phyloP scores from a whole-genome alignment of 371 early-diverging fungal species.

The Mucor irregularis region DNA sequence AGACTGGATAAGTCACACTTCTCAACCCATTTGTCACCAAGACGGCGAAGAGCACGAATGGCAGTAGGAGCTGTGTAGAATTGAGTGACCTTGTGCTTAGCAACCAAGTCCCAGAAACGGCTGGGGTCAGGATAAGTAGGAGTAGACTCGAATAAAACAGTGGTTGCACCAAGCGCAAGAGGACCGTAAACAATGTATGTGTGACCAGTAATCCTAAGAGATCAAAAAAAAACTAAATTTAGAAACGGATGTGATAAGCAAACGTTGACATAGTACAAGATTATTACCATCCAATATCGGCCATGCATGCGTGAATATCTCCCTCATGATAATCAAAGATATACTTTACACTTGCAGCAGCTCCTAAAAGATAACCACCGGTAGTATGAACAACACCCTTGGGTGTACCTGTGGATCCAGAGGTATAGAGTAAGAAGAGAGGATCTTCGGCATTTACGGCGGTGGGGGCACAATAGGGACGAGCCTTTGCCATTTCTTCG shows the following conservation, averaged over 20 bases:
- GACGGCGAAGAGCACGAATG: slow-evolving; percentile 88
- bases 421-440: slow-evolving; percentile 95
- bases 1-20: slow-evolving; percentile 77
- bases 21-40: slow-evolving; percentile 84
- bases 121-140: slow-evolving; percentile 86
- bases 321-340: slow-evolving; percentile 87
- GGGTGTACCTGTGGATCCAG: slow-evolving; percentile 94
- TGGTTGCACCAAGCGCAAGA: slow-evolving; percentile 85
- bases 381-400: slow-evolving; percentile 93
- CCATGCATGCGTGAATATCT: slow-evolving; percentile 87
- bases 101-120: slow-evolving; percentile 84
- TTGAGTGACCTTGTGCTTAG: slow-evolving; percentile 90
- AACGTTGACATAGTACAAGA: not conserved
- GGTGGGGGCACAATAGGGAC: slow-evolving; percentile 78
- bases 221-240: not conserved
- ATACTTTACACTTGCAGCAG: slow-evolving; percentile 83
- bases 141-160: slow-evolving; percentile 90
- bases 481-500: slow-evolving; percentile 73
- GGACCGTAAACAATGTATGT: slow-evolving; percentile 97
- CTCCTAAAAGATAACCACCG: slow-evolving; percentile 94
- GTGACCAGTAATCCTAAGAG: slow-evolving; percentile 72
- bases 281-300: slow-evolving; percentile 62
- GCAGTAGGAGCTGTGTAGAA: slow-evolving; percentile 99
- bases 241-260: slow-evolving; percentile 25
- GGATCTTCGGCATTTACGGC: slow-evolving; percentile 92